Conservation (phyloP, 306 rosid genomes). For the Cicer arietinum region DNA sequence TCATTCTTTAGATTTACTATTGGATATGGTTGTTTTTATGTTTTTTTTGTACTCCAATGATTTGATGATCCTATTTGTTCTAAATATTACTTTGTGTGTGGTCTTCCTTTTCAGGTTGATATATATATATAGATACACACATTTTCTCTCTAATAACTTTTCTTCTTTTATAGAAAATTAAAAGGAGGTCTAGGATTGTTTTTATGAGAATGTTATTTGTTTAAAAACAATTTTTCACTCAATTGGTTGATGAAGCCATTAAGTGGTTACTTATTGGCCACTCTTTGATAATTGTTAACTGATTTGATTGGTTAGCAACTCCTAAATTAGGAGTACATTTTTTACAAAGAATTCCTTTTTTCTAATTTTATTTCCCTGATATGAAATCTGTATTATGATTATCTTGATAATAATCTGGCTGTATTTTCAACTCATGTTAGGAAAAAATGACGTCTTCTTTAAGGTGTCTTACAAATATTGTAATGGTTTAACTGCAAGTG, state of each 20-base stretch:
- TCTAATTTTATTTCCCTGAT: background rate
- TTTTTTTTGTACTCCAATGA: background rate
- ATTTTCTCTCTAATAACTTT: background rate
- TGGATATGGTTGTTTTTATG: constrained; percentile 6
- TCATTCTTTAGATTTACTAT: constrained; percentile 3
- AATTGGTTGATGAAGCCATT: constrained; percentile 7
- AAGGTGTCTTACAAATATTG: constrained; percentile 12
- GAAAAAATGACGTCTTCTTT: constrained; percentile 5
- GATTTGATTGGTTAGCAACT: constrained; percentile 7
- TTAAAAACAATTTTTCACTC: background rate
- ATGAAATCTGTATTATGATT: background rate
- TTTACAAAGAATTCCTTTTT: background rate
- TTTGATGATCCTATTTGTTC: background rate
- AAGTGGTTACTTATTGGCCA: background rate
- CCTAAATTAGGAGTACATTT: background rate
- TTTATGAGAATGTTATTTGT: background rate
- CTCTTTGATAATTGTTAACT: constrained; percentile 4
- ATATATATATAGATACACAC: background rate
- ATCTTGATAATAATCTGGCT: constrained; percentile 13
- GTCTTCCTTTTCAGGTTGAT: background rate
- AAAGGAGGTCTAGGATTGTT: background rate
- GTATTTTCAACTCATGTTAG: constrained; percentile 24
- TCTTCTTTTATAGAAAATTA: background rate
- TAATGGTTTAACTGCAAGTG: constrained; percentile 16
- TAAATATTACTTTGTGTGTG: background rate